phyloP scores from a whole-genome alignment of 1,139 yeast species.

The Taphrina deformans region DNA sequence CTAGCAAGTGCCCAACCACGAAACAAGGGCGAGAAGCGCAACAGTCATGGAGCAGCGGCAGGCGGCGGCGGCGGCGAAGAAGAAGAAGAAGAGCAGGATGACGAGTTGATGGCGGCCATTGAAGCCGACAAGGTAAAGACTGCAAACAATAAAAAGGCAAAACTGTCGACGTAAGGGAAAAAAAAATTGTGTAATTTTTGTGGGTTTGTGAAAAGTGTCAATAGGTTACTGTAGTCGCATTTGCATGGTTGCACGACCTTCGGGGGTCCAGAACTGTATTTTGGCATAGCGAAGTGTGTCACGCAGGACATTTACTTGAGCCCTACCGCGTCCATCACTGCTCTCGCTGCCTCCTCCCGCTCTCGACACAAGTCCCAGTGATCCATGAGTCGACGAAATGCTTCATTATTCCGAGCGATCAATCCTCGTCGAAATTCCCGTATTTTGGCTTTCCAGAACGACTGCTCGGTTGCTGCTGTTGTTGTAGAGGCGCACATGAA shows the following conservation, averaged over 20 bases:
- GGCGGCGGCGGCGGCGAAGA: not conserved
- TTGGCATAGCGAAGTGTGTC: too few species aligned
- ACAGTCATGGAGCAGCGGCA: not conserved
- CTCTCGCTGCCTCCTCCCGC: not conserved
- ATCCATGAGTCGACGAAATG: not conserved
- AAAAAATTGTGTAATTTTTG: too few species aligned
- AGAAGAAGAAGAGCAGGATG: not conserved
- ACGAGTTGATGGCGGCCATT: not conserved
- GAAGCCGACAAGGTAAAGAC: constrained; percentile 5
- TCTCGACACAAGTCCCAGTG: not conserved
- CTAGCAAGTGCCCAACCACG: not conserved
- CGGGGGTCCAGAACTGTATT: too few species aligned
- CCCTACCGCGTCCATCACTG: not conserved
- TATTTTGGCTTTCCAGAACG: not conserved
- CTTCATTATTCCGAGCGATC: not conserved
- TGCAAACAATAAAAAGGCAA: not conserved
- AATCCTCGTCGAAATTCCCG: not conserved
- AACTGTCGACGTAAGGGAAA: not conserved
- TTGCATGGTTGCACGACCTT: too few species aligned
- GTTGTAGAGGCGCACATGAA: too few species aligned
- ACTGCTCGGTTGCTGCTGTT: too few species aligned
- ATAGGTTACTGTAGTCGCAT: too few species aligned
- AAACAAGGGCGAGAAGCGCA: not conserved
- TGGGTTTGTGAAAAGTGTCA: too few species aligned
- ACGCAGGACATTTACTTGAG: too few species aligned